Evolutionary conservation across 2,329 filamentous ascomycete genomes (phyloP), one percentile per base, ranked within the genome.

Genomic region (Fusarium paranaense): DNA sequence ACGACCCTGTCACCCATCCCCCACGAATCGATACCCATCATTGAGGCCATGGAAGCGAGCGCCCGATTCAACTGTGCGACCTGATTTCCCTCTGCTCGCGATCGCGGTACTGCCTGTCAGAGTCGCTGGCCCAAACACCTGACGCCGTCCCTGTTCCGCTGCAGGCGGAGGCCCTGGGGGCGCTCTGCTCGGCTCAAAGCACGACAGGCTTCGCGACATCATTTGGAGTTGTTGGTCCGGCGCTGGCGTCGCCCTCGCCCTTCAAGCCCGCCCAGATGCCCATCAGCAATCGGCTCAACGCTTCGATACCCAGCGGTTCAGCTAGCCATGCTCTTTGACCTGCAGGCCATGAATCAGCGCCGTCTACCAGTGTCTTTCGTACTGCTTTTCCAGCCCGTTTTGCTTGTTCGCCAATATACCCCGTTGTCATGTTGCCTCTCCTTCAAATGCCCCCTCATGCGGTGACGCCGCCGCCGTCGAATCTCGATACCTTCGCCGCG

Each of bases 391-490:
- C 66, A 71, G 72, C 77, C 68, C 60, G 64, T 71, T 73, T 74
- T 75, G 66, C 62, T 76, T 74, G 57, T 67, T 76, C 64, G 69
- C 72, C 69, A 54, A 72, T 67, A 78, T 78, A 78, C 72, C 76
- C 75, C 66, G 64, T 73, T 75, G 78, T 78, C 77, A 89, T 89
- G 87, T 83, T 88, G 70, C 86, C 87, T 73, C 82, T 86, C 71
- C 80, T 88, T 68, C 87, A 89, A 79, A 85, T 84, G 84, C 85
- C 87, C 84, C 86, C 83, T 79, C 83, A 81, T 76, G 83, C 84
- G 85, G 86, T 87, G 85, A 86, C 84, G 67, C 81, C 83, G 62
- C 81, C 82, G 54, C 81, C 83, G 69, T 80, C 82, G 65, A 83
- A 82, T 67, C 80, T 84, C 76, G 83, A 86, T 70, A 74, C 81